Evolutionary conservation across 306 rosid species (phyloP).

Genomic region (Luffa acutangula): DNA sequence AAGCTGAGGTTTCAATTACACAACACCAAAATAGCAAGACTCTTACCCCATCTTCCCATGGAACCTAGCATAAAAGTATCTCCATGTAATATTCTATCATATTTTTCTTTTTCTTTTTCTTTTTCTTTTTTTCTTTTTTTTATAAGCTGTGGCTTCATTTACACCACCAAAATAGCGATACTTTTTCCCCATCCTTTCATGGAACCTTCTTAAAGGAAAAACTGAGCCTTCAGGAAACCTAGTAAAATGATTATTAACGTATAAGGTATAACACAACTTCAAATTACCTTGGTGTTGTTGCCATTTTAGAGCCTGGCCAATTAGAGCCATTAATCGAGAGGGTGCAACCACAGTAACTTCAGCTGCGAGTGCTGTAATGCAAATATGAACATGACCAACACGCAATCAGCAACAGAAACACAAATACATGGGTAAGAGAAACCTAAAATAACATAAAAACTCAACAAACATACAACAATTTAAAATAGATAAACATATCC

Average conservation of each 20-base stretch:
- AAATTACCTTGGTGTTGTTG: slow-evolving; percentile 92
- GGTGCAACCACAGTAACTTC: slow-evolving; percentile 98
- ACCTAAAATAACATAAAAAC: background rate
- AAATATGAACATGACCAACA: slow-evolving; percentile 11
- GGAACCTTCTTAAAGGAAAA: background rate
- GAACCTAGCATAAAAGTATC: background rate
- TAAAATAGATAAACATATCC: background rate
- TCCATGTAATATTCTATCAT: background rate
- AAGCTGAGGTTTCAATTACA: background rate
- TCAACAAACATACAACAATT: slow-evolving; percentile 6
- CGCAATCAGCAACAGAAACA: background rate
- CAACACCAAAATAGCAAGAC: background rate
- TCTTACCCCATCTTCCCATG: background rate
- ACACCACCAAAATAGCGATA: background rate
- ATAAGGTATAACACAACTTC: background rate
- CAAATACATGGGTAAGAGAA: background rate
- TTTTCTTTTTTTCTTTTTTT: background rate
- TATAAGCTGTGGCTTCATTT: background rate
- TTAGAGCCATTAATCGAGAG: slow-evolving; percentile 89
- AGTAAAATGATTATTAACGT: background rate
- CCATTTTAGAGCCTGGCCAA: slow-evolving; percentile 98
- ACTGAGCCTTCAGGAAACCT: background rate
- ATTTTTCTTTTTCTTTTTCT: background rate
- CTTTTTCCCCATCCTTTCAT: background rate
- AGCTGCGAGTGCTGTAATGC: slow-evolving; percentile 64